phyloP scores from a whole-genome alignment of 129 eudicot species.

The Pulicaria dysenterica region DNA sequence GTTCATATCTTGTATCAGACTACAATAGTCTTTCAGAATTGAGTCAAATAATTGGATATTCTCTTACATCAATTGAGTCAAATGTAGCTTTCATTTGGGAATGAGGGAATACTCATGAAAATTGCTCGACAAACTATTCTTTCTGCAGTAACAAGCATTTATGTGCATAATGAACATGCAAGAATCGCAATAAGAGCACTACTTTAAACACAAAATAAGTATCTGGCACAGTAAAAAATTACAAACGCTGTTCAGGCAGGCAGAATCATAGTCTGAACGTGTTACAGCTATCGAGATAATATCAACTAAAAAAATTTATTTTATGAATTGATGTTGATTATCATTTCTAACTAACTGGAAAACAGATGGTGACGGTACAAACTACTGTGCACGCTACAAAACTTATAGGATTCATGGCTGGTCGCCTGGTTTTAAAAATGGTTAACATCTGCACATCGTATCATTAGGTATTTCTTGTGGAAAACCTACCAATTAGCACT shows the following conservation, averaged over 20 bases:
- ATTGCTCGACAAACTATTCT: not conserved
- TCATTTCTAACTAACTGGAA: not conserved
- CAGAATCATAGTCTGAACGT: not conserved
- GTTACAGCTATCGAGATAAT: not conserved
- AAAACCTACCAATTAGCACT: not conserved
- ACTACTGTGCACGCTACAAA: not conserved
- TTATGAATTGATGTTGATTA: not conserved
- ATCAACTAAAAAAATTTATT: not conserved
- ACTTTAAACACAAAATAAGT: not conserved
- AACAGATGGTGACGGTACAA: not conserved
- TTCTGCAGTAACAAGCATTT: constrained; percentile 14
- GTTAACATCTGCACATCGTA: not conserved
- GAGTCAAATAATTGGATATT: not conserved
- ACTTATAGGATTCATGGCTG: not conserved
- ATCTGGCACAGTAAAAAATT: constrained; percentile 11
- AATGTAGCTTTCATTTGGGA: not conserved
- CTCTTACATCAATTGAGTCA: not conserved
- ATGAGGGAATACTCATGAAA: not conserved
- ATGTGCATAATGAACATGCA: constrained; percentile 7
- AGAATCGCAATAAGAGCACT: not conserved
- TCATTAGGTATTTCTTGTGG: not conserved
- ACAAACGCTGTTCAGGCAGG: not conserved
- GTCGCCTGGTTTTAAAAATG: not conserved
- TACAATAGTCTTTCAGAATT: constrained; percentile 5
- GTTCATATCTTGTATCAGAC: not conserved